These are phyloP conservation scores for Sequoia sempervirens DNA, from an alignment of 75 land plant species.

Conservation along the genomic window DNA sequence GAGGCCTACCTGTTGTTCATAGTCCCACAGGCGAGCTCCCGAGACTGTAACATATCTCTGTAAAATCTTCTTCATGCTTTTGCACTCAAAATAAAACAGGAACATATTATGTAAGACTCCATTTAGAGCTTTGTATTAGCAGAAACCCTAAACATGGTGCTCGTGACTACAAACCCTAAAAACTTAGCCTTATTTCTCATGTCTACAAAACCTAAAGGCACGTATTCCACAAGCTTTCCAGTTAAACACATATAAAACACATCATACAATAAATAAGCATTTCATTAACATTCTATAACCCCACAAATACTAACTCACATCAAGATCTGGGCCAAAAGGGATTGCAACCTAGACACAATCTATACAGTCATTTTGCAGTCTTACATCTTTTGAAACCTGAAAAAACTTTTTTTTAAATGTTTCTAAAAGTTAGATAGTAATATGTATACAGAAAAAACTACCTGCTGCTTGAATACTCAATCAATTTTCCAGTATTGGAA, in stretches of 20 bases:
- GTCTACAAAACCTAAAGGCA: background rate
- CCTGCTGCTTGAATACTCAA: background rate
- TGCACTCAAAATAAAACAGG: background rate
- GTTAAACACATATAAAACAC: background rate
- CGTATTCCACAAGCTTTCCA: background rate
- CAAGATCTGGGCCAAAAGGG: background rate
- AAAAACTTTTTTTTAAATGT: too few species aligned
- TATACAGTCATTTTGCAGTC: too few species aligned
- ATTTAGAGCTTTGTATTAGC: background rate
- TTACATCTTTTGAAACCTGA: too few species aligned
- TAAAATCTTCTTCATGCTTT: background rate
- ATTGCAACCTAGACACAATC: background rate
- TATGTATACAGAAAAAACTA: background rate
- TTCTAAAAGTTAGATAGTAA: background rate
- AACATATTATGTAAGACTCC: background rate
- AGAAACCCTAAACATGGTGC: background rate
- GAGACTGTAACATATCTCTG: background rate
- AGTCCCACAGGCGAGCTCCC: background rate
- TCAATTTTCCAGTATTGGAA: slow-evolving; percentile 22
- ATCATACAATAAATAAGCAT: background rate
- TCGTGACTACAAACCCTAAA: background rate
- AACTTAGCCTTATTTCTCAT: background rate
- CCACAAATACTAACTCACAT: background rate
- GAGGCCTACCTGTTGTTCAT: background rate
- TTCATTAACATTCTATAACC: background rate